These are phyloP conservation scores for Stephania japonica DNA, from an alignment of 164 flowering plant genomes.

Conservation along the genomic window DNA sequence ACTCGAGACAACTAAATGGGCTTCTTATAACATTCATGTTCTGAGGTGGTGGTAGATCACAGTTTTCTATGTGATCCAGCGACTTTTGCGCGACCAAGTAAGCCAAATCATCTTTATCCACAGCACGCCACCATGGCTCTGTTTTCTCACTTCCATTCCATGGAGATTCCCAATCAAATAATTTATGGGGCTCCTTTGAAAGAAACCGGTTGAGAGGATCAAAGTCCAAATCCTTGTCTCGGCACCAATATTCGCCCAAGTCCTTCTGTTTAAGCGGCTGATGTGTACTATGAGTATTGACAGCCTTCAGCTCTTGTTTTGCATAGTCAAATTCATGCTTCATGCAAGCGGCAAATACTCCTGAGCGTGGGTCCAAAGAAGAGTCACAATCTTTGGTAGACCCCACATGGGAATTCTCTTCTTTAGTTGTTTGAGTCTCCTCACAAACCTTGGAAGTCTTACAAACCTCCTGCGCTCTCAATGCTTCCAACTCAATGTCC, in stretches of 20 bases:
- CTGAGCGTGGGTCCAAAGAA: constrained; percentile 12
- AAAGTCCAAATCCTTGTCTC: constrained; percentile 23
- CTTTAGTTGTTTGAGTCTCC: constrained; percentile 14
- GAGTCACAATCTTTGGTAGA: constrained; percentile 7
- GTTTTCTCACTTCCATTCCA: constrained; percentile 36
- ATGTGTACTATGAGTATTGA: constrained; percentile 5
- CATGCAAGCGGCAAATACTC: constrained; percentile 19
- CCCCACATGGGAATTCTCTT: constrained; percentile 1
- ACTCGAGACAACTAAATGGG: constrained; percentile 18
- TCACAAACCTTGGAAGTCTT: constrained; percentile 12
- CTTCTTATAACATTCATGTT: constrained; percentile 19
- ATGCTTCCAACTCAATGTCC: constrained; percentile 30
- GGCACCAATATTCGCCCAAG: constrained; percentile 17
- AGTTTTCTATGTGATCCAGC: constrained; percentile 36
- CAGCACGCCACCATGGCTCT: constrained; percentile 48
- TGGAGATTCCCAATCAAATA: constrained; percentile 26
- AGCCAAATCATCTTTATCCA: constrained; percentile 46
- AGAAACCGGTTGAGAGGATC: constrained; percentile 18
- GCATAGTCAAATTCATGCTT: constrained; percentile 24
- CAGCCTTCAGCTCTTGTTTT: constrained; percentile 26
- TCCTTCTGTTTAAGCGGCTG: constrained; percentile 20
- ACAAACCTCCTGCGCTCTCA: constrained; percentile 14
- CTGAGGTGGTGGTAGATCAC: constrained; percentile 51
- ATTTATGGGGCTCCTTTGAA: constrained; percentile 21
- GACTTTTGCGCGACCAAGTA: constrained; percentile 45